Conservation (phyloP, 768 basidiomycete species). For the Leccinum rimulosum region DNA sequence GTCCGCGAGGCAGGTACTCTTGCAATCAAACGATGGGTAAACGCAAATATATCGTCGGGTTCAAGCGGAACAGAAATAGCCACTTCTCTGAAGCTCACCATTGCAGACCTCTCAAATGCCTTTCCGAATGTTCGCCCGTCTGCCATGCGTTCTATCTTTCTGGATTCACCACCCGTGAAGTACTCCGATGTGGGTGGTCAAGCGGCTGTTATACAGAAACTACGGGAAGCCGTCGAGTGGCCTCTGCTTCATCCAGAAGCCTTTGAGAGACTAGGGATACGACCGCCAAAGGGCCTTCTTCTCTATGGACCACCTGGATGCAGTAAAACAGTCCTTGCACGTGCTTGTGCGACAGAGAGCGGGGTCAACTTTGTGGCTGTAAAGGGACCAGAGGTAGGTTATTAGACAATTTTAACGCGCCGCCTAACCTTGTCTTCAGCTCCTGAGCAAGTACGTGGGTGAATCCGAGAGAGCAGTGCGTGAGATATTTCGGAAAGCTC, state of each 20-base stretch:
- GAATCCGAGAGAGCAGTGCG: slow-evolving; percentile 95
- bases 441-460: slow-evolving; percentile 95
- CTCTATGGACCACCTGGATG: slow-evolving; percentile 98
- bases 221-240: slow-evolving; percentile 94
- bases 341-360: slow-evolving; percentile 90
- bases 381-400: slow-evolving; percentile 89
- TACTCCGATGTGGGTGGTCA: slow-evolving; percentile 94
- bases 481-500: slow-evolving; percentile 93
- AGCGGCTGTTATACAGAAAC: slow-evolving; percentile 71
- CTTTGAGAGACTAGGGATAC: slow-evolving; percentile 83
- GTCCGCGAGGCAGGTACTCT: slow-evolving; percentile 90
- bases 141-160: slow-evolving; percentile 89
- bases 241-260: slow-evolving; percentile 84
- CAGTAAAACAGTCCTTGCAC: slow-evolving; percentile 90
- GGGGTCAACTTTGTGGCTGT: slow-evolving; percentile 96
- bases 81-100: slow-evolving; percentile 42
- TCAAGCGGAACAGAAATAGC: slow-evolving; percentile 7
- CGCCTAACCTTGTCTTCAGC: slow-evolving; percentile 42
- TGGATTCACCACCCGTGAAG: slow-evolving; percentile 78
- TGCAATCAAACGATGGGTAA: slow-evolving; percentile 83
- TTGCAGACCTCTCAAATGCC: slow-evolving; percentile 64
- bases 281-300: slow-evolving; percentile 85
- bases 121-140: slow-evolving; percentile 85
- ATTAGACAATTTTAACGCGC: neutral
- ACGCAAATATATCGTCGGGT: slow-evolving; percentile 14